phyloP scores from a whole-genome alignment of 2,329 filamentous ascomycete species.

The Neonectria faginata region DNA sequence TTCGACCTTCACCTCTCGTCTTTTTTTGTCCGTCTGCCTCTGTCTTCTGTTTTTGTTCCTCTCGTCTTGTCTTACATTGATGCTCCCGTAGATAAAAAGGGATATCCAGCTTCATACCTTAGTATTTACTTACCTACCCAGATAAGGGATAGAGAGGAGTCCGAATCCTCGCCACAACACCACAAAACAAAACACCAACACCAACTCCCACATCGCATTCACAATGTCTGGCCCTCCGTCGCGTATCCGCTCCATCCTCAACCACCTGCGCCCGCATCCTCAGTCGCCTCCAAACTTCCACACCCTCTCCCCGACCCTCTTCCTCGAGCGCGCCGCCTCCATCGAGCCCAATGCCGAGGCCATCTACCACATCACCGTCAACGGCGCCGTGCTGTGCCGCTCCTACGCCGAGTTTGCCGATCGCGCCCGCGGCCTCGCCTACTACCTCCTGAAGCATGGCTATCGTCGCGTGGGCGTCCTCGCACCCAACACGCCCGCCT shows the following conservation, averaged over 20 bases:
- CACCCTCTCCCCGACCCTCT: conserved; percentile 86
- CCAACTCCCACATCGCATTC: conserved; percentile 10
- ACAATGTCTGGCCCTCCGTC: conserved; percentile 74
- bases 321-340: conserved; percentile 84
- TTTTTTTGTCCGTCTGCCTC: conserved; percentile 8
- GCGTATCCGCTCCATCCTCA: conserved; percentile 69
- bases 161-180: neutral
- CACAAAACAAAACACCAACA: neutral
- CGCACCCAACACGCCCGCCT: conserved; percentile 92
- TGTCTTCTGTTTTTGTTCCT: neutral
- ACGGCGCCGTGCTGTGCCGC: conserved; percentile 78
- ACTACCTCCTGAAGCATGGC: conserved; percentile 81
- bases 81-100: neutral
- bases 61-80: neutral
- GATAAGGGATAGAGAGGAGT: neutral
- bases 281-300: conserved; percentile 72
- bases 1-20: conserved; percentile 1
- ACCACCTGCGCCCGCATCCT: conserved; percentile 58
- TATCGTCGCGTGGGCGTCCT: conserved; percentile 86
- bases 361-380: conserved; percentile 86
- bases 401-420: conserved; percentile 87
- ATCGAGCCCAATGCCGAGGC: conserved; percentile 90
- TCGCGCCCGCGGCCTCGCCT: conserved; percentile 87
- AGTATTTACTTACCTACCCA: too few relatives aligned
- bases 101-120: too few relatives aligned